These are phyloP conservation scores for Globisporangium middletonii DNA, from an alignment of 352 stramenopile genomes.

Conservation along the genomic window DNA sequence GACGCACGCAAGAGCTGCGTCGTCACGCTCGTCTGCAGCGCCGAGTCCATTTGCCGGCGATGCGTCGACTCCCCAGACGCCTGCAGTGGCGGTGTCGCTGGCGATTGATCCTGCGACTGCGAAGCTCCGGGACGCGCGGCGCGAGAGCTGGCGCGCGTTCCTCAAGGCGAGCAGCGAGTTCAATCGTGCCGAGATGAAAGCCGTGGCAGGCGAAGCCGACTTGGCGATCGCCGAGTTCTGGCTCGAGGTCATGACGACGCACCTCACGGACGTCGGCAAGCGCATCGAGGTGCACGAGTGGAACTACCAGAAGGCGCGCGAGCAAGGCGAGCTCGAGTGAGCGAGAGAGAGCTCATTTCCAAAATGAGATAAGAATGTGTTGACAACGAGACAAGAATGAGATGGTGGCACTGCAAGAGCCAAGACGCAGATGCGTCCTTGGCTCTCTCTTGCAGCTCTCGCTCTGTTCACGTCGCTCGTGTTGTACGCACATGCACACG, in stretches of 20 bases:
- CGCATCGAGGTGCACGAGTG: slow-evolving; percentile 77
- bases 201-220: slow-evolving; percentile 40
- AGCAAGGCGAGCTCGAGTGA: slow-evolving; percentile 21
- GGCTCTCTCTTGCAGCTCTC: slow-evolving; percentile 5
- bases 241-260: slow-evolving; percentile 51
- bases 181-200: slow-evolving; percentile 57
- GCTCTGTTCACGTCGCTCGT: background rate
- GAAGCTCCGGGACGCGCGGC: slow-evolving; percentile 30
- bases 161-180: slow-evolving; percentile 53
- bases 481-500: too few species aligned
- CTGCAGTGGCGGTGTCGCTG: background rate
- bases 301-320: slow-evolving; percentile 61
- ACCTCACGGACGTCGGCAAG: slow-evolving; percentile 64
- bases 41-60: background rate
- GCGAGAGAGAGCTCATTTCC: too few species aligned
- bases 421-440: background rate
- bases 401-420: too few species aligned
- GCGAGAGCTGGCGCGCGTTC: slow-evolving; percentile 38
- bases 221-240: slow-evolving; percentile 63
- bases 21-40: background rate
- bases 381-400: too few species aligned
- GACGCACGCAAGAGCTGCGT: too few species aligned
- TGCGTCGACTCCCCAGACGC: background rate
- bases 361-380: background rate
- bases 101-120: slow-evolving; percentile 25